phyloP scores from a whole-genome alignment of 2,329 filamentous ascomycete genomes.

The Hypocreales sp. region DNA sequence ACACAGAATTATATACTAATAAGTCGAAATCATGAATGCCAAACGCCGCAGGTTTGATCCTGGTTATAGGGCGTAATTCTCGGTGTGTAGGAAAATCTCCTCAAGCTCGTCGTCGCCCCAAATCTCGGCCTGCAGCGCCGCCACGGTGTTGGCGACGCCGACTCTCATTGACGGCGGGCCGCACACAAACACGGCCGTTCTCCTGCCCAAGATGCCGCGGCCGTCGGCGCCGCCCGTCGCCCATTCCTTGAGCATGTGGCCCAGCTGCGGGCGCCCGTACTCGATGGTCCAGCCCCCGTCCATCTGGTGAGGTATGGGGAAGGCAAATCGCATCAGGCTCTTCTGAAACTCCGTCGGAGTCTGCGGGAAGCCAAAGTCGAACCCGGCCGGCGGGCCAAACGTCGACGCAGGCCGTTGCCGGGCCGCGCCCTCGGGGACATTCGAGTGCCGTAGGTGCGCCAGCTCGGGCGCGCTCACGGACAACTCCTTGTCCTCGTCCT shows the following conservation, averaged over 20 bases:
- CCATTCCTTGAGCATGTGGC: slow-evolving; percentile 73
- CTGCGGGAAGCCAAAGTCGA: slow-evolving; percentile 67
- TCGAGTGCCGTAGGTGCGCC: slow-evolving; percentile 37
- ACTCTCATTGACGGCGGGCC: slow-evolving; percentile 77
- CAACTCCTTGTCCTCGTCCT: slow-evolving; percentile 7
- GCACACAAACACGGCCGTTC: slow-evolving; percentile 86
- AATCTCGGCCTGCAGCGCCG: slow-evolving; percentile 66
- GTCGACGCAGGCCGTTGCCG: slow-evolving; percentile 34
- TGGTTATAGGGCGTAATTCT: slow-evolving; percentile 88
- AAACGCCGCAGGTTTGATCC: no score
- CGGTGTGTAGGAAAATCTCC: slow-evolving; percentile 86
- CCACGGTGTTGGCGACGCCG: slow-evolving; percentile 76
- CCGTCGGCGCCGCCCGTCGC: slow-evolving; percentile 54
- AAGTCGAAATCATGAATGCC: no score
- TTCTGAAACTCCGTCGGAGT: slow-evolving; percentile 82
- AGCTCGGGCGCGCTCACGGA: slow-evolving; percentile 34
- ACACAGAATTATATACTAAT: no score
- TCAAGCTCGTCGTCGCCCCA: slow-evolving; percentile 66
- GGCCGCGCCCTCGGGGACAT: slow-evolving; percentile 16
- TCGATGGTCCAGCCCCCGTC: slow-evolving; percentile 81
- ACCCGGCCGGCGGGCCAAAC: slow-evolving; percentile 45
- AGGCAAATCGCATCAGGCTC: slow-evolving; percentile 80
- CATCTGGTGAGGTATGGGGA: slow-evolving; percentile 52
- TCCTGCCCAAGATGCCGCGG: slow-evolving; percentile 55
- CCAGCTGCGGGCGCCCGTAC: slow-evolving; percentile 78